Percentiles rank a stretch among this genome's conserved stretches.
These are phyloP conservation scores for Stromatinia cepivora DNA, from an alignment of 2,329 filamentous ascomycete genomes.

Conservation along the genomic window DNA sequence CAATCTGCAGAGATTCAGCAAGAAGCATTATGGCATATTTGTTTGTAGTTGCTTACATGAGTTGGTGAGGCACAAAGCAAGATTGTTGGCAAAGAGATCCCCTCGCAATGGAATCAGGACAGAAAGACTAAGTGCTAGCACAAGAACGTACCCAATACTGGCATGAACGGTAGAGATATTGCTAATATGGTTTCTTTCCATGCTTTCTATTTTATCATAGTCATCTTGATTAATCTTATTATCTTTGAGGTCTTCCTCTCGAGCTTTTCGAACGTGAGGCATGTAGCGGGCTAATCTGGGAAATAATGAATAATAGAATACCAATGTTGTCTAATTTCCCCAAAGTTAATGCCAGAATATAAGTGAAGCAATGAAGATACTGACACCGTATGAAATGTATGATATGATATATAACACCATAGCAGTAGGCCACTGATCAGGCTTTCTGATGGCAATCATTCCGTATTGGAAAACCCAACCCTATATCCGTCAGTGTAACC, in stretches of 20 bases:
- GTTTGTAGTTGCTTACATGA: slow-evolving; percentile 40
- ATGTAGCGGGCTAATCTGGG: slow-evolving; percentile 45
- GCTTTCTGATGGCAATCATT: slow-evolving; percentile 44
- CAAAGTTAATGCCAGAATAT: neutral
- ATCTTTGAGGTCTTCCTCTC: slow-evolving; percentile 45
- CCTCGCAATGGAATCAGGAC: slow-evolving; percentile 44
- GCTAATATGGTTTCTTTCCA: slow-evolving; percentile 47
- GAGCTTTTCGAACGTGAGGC: slow-evolving; percentile 45
- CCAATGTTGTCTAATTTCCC: slow-evolving; percentile 41
- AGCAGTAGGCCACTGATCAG: slow-evolving; percentile 45
- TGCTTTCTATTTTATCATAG: slow-evolving; percentile 46
- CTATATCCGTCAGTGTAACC: slow-evolving; percentile 1
- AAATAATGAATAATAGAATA: slow-evolving; percentile 47
- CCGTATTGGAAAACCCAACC: slow-evolving; percentile 46
- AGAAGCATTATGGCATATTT: neutral
- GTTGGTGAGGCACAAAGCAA: slow-evolving; percentile 46
- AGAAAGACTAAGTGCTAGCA: slow-evolving; percentile 44
- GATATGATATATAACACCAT: slow-evolving; percentile 46
- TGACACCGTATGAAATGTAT: slow-evolving; percentile 42
- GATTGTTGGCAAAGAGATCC: slow-evolving; percentile 44
- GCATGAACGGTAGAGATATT: slow-evolving; percentile 47
- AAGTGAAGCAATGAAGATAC: neutral
- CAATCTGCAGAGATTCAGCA: slow-evolving; percentile 40
- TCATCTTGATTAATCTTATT: slow-evolving; percentile 43
- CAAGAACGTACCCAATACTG: slow-evolving; percentile 46